Evolutionary conservation across 2,329 filamentous ascomycete species (phyloP).

Genomic region (Trichophyton equinum): DNA sequence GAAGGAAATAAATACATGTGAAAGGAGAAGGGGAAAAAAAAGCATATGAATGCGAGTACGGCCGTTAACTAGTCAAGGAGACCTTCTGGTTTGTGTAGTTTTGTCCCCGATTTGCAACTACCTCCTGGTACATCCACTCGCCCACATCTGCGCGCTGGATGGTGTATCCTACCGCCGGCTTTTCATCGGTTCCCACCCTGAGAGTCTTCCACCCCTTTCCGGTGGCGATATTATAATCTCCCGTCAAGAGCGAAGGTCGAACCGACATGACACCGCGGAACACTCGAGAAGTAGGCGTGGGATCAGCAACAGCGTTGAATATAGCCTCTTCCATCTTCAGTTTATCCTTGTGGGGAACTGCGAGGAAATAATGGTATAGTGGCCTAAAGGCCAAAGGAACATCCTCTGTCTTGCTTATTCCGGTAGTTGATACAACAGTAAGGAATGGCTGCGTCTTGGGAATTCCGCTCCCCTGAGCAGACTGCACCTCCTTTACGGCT

Average conservation of each 20-base stretch:
- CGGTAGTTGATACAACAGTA: conserved; percentile 18
- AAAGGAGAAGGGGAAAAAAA: neutral
- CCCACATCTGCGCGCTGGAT: conserved; percentile 22
- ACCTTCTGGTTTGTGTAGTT: conserved; percentile 17
- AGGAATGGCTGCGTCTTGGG: conserved; percentile 13
- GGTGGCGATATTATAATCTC: conserved; percentile 13
- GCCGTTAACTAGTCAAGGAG: conserved; percentile 13
- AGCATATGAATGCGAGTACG: too few relatives aligned
- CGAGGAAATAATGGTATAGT: conserved; percentile 17
- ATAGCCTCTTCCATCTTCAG: conserved; percentile 15
- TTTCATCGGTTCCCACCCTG: conserved; percentile 16
- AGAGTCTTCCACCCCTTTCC: conserved; percentile 17
- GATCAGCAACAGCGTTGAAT: conserved; percentile 15
- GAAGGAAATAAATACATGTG: neutral
- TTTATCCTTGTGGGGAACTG: conserved; percentile 18
- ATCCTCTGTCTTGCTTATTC: conserved; percentile 14
- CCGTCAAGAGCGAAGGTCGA: conserved; percentile 19
- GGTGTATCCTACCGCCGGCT: conserved; percentile 20
- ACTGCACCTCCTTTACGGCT: conserved; percentile 16
- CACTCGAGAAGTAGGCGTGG: conserved; percentile 9
- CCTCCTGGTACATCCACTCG: conserved; percentile 20
- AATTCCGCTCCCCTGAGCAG: neutral
- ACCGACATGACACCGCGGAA: conserved; percentile 18
- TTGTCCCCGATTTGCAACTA: conserved; percentile 14
- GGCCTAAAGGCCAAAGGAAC: conserved; percentile 14